These are phyloP conservation scores for Leucocoprinus sp. DNA, from an alignment of 768 basidiomycete genomes.

Conservation along the genomic window DNA sequence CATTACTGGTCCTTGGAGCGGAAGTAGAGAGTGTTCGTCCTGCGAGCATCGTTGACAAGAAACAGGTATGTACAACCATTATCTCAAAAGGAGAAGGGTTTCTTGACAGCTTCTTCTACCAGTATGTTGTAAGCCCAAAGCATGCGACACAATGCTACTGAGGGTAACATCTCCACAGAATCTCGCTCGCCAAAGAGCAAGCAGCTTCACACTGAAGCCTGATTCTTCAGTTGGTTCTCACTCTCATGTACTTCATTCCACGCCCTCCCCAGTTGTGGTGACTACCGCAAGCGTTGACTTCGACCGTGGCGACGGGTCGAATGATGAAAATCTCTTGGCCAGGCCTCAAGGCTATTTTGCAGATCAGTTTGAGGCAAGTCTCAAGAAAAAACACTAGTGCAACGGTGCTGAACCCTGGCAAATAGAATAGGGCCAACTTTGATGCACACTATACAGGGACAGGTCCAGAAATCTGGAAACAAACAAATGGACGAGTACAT, in stretches of 20 bases:
- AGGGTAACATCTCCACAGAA: too few relatives aligned
- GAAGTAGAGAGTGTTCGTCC: conserved; percentile 87
- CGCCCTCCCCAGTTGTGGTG: conserved; percentile 40
- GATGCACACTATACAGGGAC: conserved; percentile 85
- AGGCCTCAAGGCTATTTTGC: conserved; percentile 85
- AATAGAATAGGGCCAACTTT: conserved; percentile 81
- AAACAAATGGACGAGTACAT: conserved; percentile 74
- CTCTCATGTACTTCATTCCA: conserved; percentile 35
- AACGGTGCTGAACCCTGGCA: not conserved
- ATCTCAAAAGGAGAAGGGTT: conserved; percentile 3
- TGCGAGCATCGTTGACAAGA: conserved; percentile 94
- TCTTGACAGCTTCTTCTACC: not conserved
- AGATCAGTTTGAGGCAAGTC: conserved; percentile 79
- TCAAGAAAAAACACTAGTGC: not conserved
- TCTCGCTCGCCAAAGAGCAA: conserved; percentile 73
- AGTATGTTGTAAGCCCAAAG: conserved; percentile 50
- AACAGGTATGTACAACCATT: conserved; percentile 50
- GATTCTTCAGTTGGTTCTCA: conserved; percentile 16
- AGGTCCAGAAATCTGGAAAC: conserved; percentile 92
- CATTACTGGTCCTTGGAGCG: conserved; percentile 77
- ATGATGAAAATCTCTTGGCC: conserved; percentile 32
- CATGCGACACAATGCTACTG: too few relatives aligned
- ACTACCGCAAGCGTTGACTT: conserved; percentile 37
- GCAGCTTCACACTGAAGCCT: conserved; percentile 51
- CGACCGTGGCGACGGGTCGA: conserved; percentile 24